A percentile compares a stretch with the other conserved stretches of the same genome.
Conservation (phyloP, 202 grass and related monocot genomes). For the Schoenoplectus triqueter region DNA sequence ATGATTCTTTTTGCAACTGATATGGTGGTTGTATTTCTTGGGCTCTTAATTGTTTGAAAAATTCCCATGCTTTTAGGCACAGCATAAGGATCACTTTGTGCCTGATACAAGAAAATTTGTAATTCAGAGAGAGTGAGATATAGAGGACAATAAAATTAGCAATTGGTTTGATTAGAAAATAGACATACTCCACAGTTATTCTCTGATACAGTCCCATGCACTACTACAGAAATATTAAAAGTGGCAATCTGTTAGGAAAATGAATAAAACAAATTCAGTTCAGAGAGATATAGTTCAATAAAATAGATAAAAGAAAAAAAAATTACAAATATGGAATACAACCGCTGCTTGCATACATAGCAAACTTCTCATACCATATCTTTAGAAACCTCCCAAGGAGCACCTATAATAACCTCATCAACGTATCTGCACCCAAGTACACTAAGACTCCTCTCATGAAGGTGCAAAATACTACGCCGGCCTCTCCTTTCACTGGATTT, state of each 20-base stretch:
- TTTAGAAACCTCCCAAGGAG: conserved; percentile 83
- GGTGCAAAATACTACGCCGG: conserved; percentile 69
- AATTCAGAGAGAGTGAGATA: conserved; percentile 29
- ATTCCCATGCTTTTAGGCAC: conserved; percentile 82
- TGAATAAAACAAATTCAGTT: conserved; percentile 16
- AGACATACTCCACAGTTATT: conserved; percentile 59
- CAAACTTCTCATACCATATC: conserved; percentile 65
- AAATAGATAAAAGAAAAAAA: neutral
- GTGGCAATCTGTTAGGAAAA: conserved; percentile 59
- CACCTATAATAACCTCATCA: conserved; percentile 88
- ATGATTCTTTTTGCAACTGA: conserved; percentile 76
- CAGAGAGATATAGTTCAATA: neutral
- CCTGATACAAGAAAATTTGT: conserved; percentile 40
- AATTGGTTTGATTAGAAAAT: conserved; percentile 30
- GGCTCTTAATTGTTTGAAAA: conserved; percentile 70
- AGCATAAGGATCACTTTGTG: conserved; percentile 62
- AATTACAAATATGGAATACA: neutral
- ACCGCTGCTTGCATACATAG: neutral
- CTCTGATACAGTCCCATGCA: conserved; percentile 74
- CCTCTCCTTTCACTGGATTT: conserved; percentile 77
- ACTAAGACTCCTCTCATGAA: conserved; percentile 86
- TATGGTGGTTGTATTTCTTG: conserved; percentile 61
- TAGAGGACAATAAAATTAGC: conserved; percentile 3
- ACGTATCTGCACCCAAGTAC: conserved; percentile 87
- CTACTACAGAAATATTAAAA: conserved; percentile 86